Evolutionary conservation across 2,329 filamentous ascomycete species (phyloP), one percentile per base, ranked within the genome.

Genomic region (Monilinia fructicola): DNA sequence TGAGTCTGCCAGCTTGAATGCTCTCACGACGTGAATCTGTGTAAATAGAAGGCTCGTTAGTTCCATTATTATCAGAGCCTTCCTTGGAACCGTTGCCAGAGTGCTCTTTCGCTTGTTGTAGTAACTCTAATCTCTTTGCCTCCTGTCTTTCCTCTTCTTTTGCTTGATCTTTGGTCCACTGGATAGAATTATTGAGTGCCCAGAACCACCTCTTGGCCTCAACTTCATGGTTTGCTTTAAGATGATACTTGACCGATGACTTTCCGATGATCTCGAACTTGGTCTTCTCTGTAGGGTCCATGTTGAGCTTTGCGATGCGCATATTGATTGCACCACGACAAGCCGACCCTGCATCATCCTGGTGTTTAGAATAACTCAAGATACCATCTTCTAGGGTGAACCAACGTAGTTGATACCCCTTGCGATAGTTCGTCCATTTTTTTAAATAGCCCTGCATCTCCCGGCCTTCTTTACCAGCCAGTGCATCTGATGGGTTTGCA

Each of bases 391-490:
- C 95, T 11, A 99, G 85, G 18, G 98, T 95, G 76, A 99, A 99
- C 93, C 94, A 99, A 68, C 95, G 85, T 70, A 99, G 79, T 80
- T 99, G 97, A 80, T 97, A 99, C 11, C 95, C 95, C 76, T 91
- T 93, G 28, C 94, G 93, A 77, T 99, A 99, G 77, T 99, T 99
- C 58, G 95, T 99, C 95, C 95, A 99, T 78, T 99, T 99, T 80
- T 97, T 98, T 66, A 99, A 82, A 77, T 98, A 99, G 9, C 95
- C 95, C 80, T 96, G 97, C 91, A 99, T 98, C 79, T 98, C 94
- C 58, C 93, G 86, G 23, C 91, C 90, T 75, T 99, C 95, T 71
- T 94, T 93, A 21, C 90, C 90, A 35, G 90, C 90, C 67, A 88
- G 77, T 26, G 85, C 81, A 71, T 90, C 85, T 12, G 84, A 81